phyloP scores from a whole-genome alignment of 192 early-diverging fungal species.

The Coemansia aciculifera region DNA sequence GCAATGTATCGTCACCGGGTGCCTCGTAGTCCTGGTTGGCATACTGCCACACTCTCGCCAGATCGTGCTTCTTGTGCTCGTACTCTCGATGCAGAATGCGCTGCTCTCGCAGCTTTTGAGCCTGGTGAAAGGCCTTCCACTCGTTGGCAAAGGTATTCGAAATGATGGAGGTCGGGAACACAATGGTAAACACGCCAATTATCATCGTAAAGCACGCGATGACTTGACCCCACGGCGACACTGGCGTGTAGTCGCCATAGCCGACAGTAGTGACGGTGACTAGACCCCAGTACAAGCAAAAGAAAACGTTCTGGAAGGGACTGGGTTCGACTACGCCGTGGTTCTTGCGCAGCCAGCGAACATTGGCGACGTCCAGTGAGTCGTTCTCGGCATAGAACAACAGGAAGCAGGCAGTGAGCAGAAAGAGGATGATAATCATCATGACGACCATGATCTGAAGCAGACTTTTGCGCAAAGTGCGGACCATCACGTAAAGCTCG shows the following conservation, averaged over 20 bases:
- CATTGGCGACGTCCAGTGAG: slow-evolving; percentile 23
- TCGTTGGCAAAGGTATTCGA: slow-evolving; percentile 59
- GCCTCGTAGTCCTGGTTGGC: slow-evolving; percentile 30
- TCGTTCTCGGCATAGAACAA: slow-evolving; percentile 53
- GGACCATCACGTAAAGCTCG: slow-evolving; percentile 48
- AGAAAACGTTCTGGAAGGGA: slow-evolving; percentile 58
- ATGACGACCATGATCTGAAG: slow-evolving; percentile 46
- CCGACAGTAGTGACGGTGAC: slow-evolving; percentile 60
- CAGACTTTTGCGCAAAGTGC: slow-evolving; percentile 44
- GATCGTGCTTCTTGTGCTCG: slow-evolving; percentile 24
- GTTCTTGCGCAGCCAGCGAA: slow-evolving; percentile 49
- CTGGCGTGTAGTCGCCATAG: slow-evolving; percentile 58
- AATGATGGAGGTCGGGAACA: slow-evolving; percentile 60
- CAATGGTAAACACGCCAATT: slow-evolving; percentile 59
- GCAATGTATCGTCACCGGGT: background rate
- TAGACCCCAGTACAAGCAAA: slow-evolving; percentile 58
- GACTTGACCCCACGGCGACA: slow-evolving; percentile 54
- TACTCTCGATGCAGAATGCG: slow-evolving; percentile 29
- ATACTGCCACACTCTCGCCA: slow-evolving; percentile 23
- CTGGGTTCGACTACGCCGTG: slow-evolving; percentile 42
- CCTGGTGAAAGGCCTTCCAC: slow-evolving; percentile 52
- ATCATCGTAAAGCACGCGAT: slow-evolving; percentile 57
- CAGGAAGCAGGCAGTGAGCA: slow-evolving; percentile 45
- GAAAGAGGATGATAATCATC: slow-evolving; percentile 30
- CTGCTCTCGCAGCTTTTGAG: slow-evolving; percentile 41